A percentile compares a stretch with the other conserved stretches of the same genome.
Conservation (phyloP, 345 rosid genomes). For the Physaria fendleri region DNA sequence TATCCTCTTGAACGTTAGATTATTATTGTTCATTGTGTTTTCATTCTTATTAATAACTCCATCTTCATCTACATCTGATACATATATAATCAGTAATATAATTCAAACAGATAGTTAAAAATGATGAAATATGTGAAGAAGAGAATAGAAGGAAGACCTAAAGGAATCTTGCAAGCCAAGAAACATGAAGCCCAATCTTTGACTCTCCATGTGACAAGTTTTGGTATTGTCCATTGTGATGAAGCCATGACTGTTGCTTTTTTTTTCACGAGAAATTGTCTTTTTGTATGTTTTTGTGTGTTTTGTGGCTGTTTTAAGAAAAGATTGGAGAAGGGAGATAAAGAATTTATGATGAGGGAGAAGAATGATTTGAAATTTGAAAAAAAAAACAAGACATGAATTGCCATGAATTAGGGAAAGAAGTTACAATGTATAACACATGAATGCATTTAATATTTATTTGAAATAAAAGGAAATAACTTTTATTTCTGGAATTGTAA, state of each 20-base stretch:
- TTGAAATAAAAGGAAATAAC: slow-evolving; percentile 16
- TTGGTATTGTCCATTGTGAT: slow-evolving; percentile 42
- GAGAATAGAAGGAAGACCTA: slow-evolving; percentile 32
- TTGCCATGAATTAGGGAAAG: slow-evolving; percentile 27
- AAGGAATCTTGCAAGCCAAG: slow-evolving; percentile 46
- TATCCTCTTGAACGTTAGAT: slow-evolving; percentile 17
- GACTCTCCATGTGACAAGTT: slow-evolving; percentile 51
- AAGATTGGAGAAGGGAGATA: background rate
- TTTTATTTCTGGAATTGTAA: slow-evolving; percentile 1
- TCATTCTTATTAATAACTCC: slow-evolving; percentile 16
- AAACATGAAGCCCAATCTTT: slow-evolving; percentile 62
- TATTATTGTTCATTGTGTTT: slow-evolving; percentile 12
- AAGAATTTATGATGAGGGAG: slow-evolving; percentile 19
- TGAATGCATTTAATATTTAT: slow-evolving; percentile 35
- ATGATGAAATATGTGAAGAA: background rate
- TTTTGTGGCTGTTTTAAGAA: background rate
- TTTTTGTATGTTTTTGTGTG: background rate
- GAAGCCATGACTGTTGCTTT: slow-evolving; percentile 31
- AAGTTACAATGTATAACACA: slow-evolving; percentile 34
- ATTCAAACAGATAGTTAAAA: background rate
- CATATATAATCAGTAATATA: background rate
- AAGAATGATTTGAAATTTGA: slow-evolving; percentile 46
- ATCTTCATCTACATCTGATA: slow-evolving; percentile 36
- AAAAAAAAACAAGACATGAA: slow-evolving; percentile 24
- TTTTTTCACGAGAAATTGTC: background rate